Conservation (phyloP, 495 filamentous ascomycete genomes). For the Neurospora sp. region DNA sequence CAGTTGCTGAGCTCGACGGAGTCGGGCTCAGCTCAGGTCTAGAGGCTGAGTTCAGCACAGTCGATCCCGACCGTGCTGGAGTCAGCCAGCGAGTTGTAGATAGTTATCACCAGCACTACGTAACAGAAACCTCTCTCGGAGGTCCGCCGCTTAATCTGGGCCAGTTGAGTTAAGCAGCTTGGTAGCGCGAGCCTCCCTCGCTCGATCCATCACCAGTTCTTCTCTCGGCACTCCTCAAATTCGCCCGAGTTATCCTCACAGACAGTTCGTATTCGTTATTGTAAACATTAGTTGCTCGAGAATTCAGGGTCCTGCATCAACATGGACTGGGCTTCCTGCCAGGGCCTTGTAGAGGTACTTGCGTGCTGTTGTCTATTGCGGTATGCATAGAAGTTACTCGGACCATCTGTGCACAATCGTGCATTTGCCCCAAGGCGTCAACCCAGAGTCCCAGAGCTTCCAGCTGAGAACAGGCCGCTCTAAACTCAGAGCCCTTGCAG, state of each 20-base stretch:
- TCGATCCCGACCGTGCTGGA: no score
- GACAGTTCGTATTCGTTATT: background rate
- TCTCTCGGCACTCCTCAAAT: background rate
- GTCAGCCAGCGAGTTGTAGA: no score
- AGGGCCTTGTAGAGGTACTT: background rate
- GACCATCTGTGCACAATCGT: background rate
- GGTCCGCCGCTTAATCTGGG: background rate
- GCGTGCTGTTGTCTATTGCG: background rate
- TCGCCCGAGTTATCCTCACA: background rate
- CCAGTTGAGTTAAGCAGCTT: background rate
- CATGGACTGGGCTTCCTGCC: background rate
- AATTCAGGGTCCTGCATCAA: background rate
- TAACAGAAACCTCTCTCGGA: background rate
- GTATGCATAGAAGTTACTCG: background rate
- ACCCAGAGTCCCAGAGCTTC: background rate
- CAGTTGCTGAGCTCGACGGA: no score
- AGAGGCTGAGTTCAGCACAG: no score
- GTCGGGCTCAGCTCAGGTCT: no score
- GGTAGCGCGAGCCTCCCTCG: background rate
- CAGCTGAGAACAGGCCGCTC: background rate
- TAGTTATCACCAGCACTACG: no score
- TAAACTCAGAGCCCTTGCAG: background rate
- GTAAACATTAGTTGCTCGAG: background rate
- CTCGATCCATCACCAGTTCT: background rate
- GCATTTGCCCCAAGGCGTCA: background rate